Percentiles rank a stretch among this genome's conserved stretches.
phyloP scores from a whole-genome alignment of 192 early-diverging fungal species.

The Entophlyctis luteolus region DNA sequence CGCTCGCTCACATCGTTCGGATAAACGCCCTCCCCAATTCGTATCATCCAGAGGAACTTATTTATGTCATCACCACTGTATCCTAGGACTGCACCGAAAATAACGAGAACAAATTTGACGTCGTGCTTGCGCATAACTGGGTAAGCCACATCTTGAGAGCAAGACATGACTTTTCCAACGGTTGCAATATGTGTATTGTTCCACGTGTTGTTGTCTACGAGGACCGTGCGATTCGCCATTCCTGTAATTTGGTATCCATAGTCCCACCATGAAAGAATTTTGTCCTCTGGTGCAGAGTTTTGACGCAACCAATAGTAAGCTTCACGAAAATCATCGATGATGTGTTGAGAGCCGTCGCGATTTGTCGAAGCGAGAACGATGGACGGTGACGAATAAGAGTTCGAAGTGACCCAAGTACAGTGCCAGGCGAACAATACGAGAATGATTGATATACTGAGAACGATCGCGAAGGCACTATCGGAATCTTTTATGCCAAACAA shows the following conservation, averaged over 20 bases:
- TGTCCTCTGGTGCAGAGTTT: constrained; percentile 88
- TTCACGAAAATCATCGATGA: constrained; percentile 99
- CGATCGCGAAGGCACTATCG: constrained; percentile 30
- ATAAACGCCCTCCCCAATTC: constrained; percentile 95
- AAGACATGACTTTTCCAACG: constrained; percentile 91
- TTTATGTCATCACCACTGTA: constrained; percentile 99
- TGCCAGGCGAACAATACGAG: constrained; percentile 91
- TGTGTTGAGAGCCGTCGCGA: constrained; percentile 85
- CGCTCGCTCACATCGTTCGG: constrained; percentile 87
- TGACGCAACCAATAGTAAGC: constrained; percentile 99
- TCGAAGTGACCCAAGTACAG: constrained; percentile 98
- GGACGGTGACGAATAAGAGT: constrained; percentile 97
- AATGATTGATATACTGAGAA: constrained; percentile 63
- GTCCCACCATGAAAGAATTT: constrained; percentile 99
- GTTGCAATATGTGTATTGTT: constrained; percentile 99
- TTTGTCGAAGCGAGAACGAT: constrained; percentile 87
- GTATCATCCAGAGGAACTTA: constrained; percentile 99
- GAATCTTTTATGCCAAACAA: constrained; percentile 9
- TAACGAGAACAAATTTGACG: constrained; percentile 93
- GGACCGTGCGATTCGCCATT: constrained; percentile 92
- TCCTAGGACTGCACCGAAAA: constrained; percentile 93
- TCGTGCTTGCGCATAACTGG: constrained; percentile 84
- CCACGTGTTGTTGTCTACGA: constrained; percentile 99
- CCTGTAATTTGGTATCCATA: constrained; percentile 99
- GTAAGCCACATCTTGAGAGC: constrained; percentile 87